These are phyloP conservation scores for Lepidium africanum DNA, from an alignment of 345 rosid species.

Conservation along the genomic window DNA sequence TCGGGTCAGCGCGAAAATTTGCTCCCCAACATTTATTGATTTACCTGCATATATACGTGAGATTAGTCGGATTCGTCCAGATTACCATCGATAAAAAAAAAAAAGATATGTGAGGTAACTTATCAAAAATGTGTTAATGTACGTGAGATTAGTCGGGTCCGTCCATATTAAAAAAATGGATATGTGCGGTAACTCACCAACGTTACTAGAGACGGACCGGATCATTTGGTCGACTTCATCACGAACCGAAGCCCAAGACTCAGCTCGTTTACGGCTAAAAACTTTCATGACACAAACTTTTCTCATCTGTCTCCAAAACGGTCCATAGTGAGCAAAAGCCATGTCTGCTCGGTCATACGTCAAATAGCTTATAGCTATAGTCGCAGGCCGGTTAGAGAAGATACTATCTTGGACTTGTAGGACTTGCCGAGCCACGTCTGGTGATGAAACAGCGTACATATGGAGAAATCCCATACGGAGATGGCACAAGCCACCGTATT, in stretches of 20 bases:
- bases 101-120: not conserved
- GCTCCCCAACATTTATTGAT: conserved; percentile 63
- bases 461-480: conserved; percentile 72
- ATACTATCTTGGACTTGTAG: conserved; percentile 79
- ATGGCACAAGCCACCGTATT: conserved; percentile 80
- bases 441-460: conserved; percentile 60
- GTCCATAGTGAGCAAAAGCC: conserved; percentile 97
- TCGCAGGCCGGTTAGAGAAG: conserved; percentile 87
- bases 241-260: conserved; percentile 87
- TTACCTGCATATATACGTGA: not conserved
- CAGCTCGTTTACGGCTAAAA: conserved; percentile 88
- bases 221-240: conserved; percentile 69
- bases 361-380: conserved; percentile 70
- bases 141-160: no score
- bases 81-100: no score
- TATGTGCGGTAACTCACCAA: conserved; percentile 29
- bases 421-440: conserved; percentile 71
- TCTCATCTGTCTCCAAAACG: conserved; percentile 97
- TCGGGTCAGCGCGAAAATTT: conserved; percentile 61
- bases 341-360: conserved; percentile 87
- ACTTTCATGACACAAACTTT: conserved; percentile 84
- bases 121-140: conserved; percentile 37
- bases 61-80: no score
- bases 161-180: no score
- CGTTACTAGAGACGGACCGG: conserved; percentile 30